phyloP scores from a whole-genome alignment of 805 yeast genomes.

The Cyberlindnera mycetangii region DNA sequence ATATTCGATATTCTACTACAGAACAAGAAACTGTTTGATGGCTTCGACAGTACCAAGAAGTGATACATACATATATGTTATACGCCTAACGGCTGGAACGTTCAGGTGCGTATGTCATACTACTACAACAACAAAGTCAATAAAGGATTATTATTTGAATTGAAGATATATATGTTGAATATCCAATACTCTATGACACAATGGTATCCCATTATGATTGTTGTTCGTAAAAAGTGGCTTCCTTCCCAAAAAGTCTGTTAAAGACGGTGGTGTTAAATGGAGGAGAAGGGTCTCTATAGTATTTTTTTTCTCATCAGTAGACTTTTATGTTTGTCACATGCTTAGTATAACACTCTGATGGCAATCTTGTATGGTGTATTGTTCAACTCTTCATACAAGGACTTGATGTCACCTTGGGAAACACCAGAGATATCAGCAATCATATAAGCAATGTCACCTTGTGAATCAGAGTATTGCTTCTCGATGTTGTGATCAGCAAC shows the following conservation, averaged over 20 bases:
- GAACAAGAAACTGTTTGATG: conserved; percentile 46
- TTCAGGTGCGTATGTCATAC: too few relatives aligned
- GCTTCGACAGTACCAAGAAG: conserved; percentile 25
- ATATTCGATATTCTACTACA: conserved; percentile 53
- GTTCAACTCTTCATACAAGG: conserved; percentile 79
- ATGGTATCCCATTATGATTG: conserved; percentile 2
- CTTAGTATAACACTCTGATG: conserved; percentile 82
- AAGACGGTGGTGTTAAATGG: too few relatives aligned
- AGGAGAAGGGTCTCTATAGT: background rate
- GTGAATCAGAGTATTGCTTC: conserved; percentile 96
- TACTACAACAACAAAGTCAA: background rate
- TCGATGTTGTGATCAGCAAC: conserved; percentile 93
- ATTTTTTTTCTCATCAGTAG: background rate
- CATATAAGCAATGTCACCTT: conserved; percentile 93
- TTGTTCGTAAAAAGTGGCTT: conserved; percentile 5
- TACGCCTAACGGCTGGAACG: background rate
- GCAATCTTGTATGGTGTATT: conserved; percentile 87
- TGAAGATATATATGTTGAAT: conserved; percentile 20
- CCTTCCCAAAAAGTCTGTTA: conserved; percentile 17
- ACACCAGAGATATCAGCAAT: conserved; percentile 97
- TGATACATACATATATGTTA: background rate
- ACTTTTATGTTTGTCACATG: background rate
- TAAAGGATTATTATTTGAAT: conserved; percentile 11
- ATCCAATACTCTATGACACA: conserved; percentile 16
- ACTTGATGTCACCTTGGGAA: conserved; percentile 74